These are phyloP conservation scores for Marvania coccoides DNA, from an alignment of 139 green algal species.

Conservation along the genomic window DNA sequence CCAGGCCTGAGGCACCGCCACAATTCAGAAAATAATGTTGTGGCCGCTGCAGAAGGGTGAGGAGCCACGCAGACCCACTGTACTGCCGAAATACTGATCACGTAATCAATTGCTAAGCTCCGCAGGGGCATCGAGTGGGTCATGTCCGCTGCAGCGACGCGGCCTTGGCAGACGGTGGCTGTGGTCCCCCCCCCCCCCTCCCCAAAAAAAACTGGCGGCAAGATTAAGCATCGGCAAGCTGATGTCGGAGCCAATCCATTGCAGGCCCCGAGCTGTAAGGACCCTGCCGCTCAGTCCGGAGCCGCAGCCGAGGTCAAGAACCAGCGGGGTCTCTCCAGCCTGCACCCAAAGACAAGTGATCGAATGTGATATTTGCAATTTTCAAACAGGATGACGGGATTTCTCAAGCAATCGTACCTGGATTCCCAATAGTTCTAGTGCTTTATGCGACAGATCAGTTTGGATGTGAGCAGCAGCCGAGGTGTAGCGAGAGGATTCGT, in stretches of 20 bases:
- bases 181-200: too few relatives aligned
- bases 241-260: constrained; percentile 93
- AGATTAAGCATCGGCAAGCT: constrained; percentile 60
- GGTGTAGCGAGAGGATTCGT: not conserved
- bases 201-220: not conserved
- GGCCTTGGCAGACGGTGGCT: not conserved
- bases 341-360: not conserved
- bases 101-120: constrained; percentile 60
- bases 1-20: not conserved
- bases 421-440: not conserved
- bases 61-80: constrained; percentile 34
- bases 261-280: constrained; percentile 25
- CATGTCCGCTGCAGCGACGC: constrained; percentile 63
- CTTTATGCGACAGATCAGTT: not conserved
- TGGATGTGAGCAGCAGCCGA: not conserved
- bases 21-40: constrained; percentile 7
- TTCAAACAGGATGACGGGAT: not conserved
- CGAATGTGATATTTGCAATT: not conserved
- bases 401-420: not conserved
- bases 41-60: not conserved
- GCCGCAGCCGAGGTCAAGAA: constrained; percentile 84
- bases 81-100: constrained; percentile 48
- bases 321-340: not conserved
- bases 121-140: constrained; percentile 75
- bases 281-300: constrained; percentile 76